A percentile compares a stretch with the other conserved stretches of the same genome.
phyloP scores from a whole-genome alignment of 2,329 filamentous ascomycete genomes.

The Laburnicola sp. region DNA sequence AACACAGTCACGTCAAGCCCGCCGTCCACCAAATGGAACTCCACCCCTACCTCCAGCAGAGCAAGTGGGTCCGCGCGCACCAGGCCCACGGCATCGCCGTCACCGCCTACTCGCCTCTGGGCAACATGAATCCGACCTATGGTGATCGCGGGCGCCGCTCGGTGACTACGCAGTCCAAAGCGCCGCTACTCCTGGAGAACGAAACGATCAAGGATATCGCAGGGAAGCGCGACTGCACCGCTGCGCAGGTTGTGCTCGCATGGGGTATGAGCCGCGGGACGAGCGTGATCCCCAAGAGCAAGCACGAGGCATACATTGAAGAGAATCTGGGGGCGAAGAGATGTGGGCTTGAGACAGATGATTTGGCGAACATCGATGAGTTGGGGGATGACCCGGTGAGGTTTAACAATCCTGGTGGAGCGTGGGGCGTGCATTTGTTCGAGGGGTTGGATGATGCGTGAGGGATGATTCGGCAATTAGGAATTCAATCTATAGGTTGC shows the following conservation, averaged over 20 bases:
- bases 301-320: slow-evolving; percentile 47
- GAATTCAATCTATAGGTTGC: too few species aligned
- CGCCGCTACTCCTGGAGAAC: slow-evolving; percentile 35
- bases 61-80: slow-evolving; percentile 12
- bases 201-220: slow-evolving; percentile 67
- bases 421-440: slow-evolving; percentile 48
- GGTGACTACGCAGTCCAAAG: slow-evolving; percentile 46
- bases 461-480: too few species aligned
- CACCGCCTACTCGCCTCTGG: slow-evolving; percentile 19
- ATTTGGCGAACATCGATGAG: slow-evolving; percentile 39
- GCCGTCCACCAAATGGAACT: slow-evolving; percentile 23
- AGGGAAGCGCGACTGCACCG: slow-evolving; percentile 62
- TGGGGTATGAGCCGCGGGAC: slow-evolving; percentile 72
- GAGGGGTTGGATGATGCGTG: slow-evolving; percentile 46
- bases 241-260: slow-evolving; percentile 77
- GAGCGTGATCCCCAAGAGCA: slow-evolving; percentile 25
- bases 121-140: slow-evolving; percentile 22
- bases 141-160: slow-evolving; percentile 13
- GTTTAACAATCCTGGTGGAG: slow-evolving; percentile 48
- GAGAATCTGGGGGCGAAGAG: slow-evolving; percentile 49
- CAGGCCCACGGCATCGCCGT: slow-evolving; percentile 17
- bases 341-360: slow-evolving; percentile 45
- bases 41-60: slow-evolving; percentile 18
- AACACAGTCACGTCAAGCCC: slow-evolving; percentile 37
- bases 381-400: slow-evolving; percentile 43